phyloP scores from a whole-genome alignment of 1,284 basidiomycete species.

The Ceratobasidium sp. region DNA sequence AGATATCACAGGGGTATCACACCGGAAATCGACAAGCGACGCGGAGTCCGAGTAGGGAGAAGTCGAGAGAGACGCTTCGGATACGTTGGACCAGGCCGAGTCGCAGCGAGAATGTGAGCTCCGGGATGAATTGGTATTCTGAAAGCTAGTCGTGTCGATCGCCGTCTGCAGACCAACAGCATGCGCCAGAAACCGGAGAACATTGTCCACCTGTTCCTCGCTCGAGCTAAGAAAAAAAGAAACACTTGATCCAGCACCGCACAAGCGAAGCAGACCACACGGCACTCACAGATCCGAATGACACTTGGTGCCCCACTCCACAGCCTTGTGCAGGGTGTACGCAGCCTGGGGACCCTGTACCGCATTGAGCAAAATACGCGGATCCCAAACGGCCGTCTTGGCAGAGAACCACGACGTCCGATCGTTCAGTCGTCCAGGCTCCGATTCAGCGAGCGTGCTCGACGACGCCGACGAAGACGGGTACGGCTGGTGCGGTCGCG shows the following conservation, averaged over 20 bases:
- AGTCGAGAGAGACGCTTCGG: constrained; percentile 19
- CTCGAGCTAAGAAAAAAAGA: constrained; percentile 10
- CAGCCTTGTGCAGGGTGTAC: constrained; percentile 36
- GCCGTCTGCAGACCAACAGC: constrained; percentile 34
- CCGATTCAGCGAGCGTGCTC: constrained; percentile 21
- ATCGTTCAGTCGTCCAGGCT: constrained; percentile 28
- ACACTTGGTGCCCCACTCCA: constrained; percentile 40
- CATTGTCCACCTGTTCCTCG: constrained; percentile 40
- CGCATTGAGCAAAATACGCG: constrained; percentile 34
- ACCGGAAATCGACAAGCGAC: constrained; percentile 29
- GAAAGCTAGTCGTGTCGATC: constrained; percentile 18
- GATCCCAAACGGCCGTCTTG: constrained; percentile 42
- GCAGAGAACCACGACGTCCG: constrained; percentile 40
- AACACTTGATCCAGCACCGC: too few relatives aligned
- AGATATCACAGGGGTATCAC: constrained; percentile 22
- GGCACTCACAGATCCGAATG: constrained; percentile 38
- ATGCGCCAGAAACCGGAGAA: constrained; percentile 35
- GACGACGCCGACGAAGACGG: constrained; percentile 2
- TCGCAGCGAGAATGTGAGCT: constrained; percentile 26
- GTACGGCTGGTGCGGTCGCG: constrained; percentile 24
- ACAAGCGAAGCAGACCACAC: neutral
- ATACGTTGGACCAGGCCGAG: constrained; percentile 37
- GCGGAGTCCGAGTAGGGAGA: constrained; percentile 29
- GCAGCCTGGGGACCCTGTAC: constrained; percentile 1
- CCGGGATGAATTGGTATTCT: neutral